Evolutionary conservation across 1,284 basidiomycete genomes (phyloP).

Genomic region (Trichosporon sp.): DNA sequence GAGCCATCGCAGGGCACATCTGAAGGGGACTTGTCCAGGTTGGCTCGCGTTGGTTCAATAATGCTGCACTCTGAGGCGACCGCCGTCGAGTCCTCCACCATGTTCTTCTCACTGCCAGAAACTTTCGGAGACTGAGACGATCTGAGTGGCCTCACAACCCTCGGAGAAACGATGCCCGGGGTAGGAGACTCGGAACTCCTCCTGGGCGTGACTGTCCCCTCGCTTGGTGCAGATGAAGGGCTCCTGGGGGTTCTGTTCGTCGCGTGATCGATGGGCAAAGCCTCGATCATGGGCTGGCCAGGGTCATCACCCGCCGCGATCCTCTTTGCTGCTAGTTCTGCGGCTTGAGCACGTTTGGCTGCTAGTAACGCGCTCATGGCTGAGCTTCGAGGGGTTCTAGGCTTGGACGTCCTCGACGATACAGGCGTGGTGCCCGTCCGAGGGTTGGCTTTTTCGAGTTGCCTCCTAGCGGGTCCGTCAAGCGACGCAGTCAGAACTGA

Average conservation of each 20-base stretch:
- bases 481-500: conserved; percentile 60
- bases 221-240: background rate
- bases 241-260: background rate
- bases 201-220: background rate
- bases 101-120: background rate
- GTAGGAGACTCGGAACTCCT: background rate
- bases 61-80: too few relatives aligned
- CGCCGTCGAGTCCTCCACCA: background rate
- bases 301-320: background rate
- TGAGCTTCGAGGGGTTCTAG: conserved; percentile 55
- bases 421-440: conserved; percentile 57
- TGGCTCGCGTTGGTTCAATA: too few relatives aligned
- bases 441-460: conserved; percentile 77
- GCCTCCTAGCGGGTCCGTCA: conserved; percentile 67
- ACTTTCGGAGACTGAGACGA: too few relatives aligned
- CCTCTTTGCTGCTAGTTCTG: conserved; percentile 25
- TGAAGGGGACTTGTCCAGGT: too few relatives aligned
- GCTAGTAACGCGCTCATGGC: conserved; percentile 32
- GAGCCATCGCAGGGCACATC: too few relatives aligned
- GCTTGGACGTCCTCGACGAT: conserved; percentile 81
- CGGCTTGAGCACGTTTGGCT: conserved; percentile 37
- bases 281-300: background rate
- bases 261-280: background rate
- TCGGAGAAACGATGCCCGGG: background rate
- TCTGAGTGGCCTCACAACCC: too few relatives aligned